Conservation (phyloP, 768 basidiomycete species). For the Sistotremastrum suecicum region DNA sequence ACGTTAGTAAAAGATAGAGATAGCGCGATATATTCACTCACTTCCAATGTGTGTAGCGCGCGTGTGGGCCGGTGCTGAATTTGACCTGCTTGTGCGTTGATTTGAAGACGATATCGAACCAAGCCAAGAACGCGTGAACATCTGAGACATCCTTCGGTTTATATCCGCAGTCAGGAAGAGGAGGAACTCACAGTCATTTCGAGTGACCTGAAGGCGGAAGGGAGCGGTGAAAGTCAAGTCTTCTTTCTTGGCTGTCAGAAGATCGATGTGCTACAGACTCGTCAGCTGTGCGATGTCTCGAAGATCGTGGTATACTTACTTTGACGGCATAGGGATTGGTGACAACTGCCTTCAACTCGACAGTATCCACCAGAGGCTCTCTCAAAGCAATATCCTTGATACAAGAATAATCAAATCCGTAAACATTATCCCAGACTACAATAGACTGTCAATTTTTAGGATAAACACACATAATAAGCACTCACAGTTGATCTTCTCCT, state of each 20-base stretch:
- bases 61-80: conserved; percentile 96
- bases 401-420: conserved; percentile 98
- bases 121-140: conserved; percentile 94
- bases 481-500: conserved; percentile 98
- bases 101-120: conserved; percentile 96
- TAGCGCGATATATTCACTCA: conserved; percentile 26
- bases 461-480: conserved; percentile 8
- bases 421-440: conserved; percentile 97
- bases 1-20: neutral
- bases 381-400: conserved; percentile 97
- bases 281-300: neutral
- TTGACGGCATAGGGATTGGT: conserved; percentile 87
- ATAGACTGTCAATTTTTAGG: conserved; percentile 1
- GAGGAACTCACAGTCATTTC: conserved; percentile 74
- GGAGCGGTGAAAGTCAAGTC: conserved; percentile 77
- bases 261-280: conserved; percentile 59
- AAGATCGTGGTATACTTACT: conserved; percentile 23
- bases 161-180: neutral
- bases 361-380: conserved; percentile 97
- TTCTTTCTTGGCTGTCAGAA: conserved; percentile 87
- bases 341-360: conserved; percentile 89
- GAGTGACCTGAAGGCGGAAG: conserved; percentile 68
- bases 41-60: conserved; percentile 96
- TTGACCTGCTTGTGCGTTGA: conserved; percentile 91
- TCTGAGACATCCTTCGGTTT: conserved; percentile 30